Evolutionary conservation across 176 grass and related monocot species (phyloP).

Genomic region (Carex kokanica): DNA sequence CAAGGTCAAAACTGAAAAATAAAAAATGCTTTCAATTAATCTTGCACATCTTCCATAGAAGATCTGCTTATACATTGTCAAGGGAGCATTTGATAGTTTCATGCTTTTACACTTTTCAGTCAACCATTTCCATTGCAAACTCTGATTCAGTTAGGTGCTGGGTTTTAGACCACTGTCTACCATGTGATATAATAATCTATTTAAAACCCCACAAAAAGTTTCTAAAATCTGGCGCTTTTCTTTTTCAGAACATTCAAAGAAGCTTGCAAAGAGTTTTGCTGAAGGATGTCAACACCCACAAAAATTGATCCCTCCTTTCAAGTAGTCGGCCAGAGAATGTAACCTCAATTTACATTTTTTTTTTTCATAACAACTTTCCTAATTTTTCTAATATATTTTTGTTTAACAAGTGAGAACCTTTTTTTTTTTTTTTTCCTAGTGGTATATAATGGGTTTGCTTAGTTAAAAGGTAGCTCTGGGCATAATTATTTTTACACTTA

Average conservation of each 20-base stretch:
- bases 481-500: background rate
- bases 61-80: background rate
- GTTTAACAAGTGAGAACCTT: background rate
- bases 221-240: background rate
- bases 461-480: background rate
- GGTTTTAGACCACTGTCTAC: background rate
- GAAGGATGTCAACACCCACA: conserved; percentile 25
- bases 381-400: background rate
- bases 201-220: background rate
- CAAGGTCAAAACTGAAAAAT: background rate
- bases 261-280: background rate
- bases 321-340: conserved; percentile 33
- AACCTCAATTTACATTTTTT: conserved; percentile 18
- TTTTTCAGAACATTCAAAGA: conserved; percentile 2
- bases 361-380: background rate
- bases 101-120: background rate
- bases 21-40: background rate
- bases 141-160: background rate
- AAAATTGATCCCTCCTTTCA: conserved; percentile 42
- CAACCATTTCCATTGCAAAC: background rate
- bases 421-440: background rate
- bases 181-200: background rate
- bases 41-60: background rate
- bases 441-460: background rate
- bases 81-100: background rate